phyloP scores from a whole-genome alignment of 345 rosid species.

The Sisymbrium altissimum region DNA sequence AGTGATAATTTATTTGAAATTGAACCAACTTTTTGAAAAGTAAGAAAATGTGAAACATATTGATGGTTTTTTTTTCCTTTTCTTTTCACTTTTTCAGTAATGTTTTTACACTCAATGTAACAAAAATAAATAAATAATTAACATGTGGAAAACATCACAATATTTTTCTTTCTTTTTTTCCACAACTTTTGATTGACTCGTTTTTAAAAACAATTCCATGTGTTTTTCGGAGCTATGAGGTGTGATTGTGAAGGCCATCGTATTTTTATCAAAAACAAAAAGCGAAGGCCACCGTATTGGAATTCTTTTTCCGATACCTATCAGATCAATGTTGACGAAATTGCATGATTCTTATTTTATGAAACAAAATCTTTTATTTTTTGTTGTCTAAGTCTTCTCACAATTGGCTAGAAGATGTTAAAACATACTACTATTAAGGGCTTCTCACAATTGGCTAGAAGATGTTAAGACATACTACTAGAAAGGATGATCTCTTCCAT shows the following conservation, averaged over 20 bases:
- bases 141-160: not conserved
- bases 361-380: not conserved
- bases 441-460: not conserved
- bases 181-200: not conserved
- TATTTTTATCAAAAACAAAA: not conserved
- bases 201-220: not conserved
- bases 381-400: not conserved
- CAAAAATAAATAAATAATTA: not conserved
- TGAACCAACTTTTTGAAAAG: not conserved
- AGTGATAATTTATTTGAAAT: not conserved
- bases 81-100: not conserved
- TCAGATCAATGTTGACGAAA: not conserved
- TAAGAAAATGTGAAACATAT: not conserved
- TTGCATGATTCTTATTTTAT: not conserved
- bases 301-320: not conserved
- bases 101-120: not conserved
- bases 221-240: not conserved
- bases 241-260: not conserved
- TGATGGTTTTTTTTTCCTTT: not conserved
- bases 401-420: not conserved
- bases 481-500: not conserved
- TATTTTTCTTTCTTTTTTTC: conserved; percentile 7
- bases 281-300: not conserved
- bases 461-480: not conserved
- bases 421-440: not conserved